Evolutionary conservation across 106 monocot genomes (phyloP).

Genomic region (Amphibolis antarctica): DNA sequence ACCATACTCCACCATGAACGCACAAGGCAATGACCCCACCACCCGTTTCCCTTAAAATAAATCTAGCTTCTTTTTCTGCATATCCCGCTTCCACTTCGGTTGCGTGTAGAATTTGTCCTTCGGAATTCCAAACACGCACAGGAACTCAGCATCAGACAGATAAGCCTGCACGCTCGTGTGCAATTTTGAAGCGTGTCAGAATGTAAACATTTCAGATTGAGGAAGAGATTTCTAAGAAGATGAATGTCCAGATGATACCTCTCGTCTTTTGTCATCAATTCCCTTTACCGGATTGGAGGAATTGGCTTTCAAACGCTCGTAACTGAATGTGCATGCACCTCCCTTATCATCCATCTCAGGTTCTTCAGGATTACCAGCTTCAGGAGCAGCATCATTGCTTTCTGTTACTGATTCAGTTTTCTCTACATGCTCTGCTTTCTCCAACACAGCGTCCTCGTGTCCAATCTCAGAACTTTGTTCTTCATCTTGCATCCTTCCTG

Average conservation of each 20-base stretch:
- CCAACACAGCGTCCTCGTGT: constrained; percentile 6
- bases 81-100: constrained; percentile 93
- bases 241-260: constrained; percentile 30
- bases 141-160: constrained; percentile 67
- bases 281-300: constrained; percentile 72
- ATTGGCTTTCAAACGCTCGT: constrained; percentile 64
- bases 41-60: constrained; percentile 40
- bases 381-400: constrained; percentile 24
- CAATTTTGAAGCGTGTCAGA: not conserved
- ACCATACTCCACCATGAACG: constrained; percentile 1
- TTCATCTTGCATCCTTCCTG: too few species aligned
- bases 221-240: not conserved
- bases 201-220: not conserved
- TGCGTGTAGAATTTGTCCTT: constrained; percentile 70
- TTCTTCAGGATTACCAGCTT: constrained; percentile 23
- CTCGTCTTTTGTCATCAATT: constrained; percentile 75
- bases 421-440: constrained; percentile 8
- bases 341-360: constrained; percentile 14
- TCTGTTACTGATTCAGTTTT: constrained; percentile 20
- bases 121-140: constrained; percentile 52
- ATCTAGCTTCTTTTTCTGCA: constrained; percentile 79
- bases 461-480: not conserved
- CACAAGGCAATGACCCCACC: not conserved
- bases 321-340: constrained; percentile 59
- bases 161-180: constrained; percentile 33